Percentiles rank a stretch among this genome's conserved stretches.
Conservation (phyloP, 768 basidiomycete genomes). For the Mycena sanguinolenta region DNA sequence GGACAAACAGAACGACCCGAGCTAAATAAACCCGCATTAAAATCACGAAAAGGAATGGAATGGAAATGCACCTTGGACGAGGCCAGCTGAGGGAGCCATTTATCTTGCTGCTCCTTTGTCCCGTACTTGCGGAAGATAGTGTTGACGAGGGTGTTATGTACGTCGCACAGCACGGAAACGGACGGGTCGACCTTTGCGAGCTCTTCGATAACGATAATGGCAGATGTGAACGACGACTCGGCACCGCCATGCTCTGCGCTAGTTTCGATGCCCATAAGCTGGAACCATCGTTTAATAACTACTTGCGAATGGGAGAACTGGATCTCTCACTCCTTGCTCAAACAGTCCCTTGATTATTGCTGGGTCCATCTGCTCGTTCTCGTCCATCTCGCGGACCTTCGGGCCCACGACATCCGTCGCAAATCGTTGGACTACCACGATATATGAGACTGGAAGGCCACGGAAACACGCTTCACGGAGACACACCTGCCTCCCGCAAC, state of each 20-base stretch:
- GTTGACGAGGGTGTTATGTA: slow-evolving; percentile 98
- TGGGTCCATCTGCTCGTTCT: slow-evolving; percentile 95
- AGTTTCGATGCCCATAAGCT: slow-evolving; percentile 99
- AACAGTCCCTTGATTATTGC: slow-evolving; percentile 89
- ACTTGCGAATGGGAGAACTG: slow-evolving; percentile 4
- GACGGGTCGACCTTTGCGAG: slow-evolving; percentile 96
- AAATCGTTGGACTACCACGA: slow-evolving; percentile 80
- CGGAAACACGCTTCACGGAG: background rate
- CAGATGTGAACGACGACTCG: slow-evolving; percentile 92
- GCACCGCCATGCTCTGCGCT: slow-evolving; percentile 86
- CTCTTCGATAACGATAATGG: slow-evolving; percentile 97
- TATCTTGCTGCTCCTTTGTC: slow-evolving; percentile 85
- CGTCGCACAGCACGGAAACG: slow-evolving; percentile 96
- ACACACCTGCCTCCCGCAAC: slow-evolving; percentile 89
- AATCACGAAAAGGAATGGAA: background rate
- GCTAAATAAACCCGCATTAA: slow-evolving; percentile 57
- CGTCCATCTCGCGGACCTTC: slow-evolving; percentile 97
- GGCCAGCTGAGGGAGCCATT: slow-evolving; percentile 88
- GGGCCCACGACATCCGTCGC: slow-evolving; percentile 91
- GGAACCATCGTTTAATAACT: slow-evolving; percentile 16
- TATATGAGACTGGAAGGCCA: background rate
- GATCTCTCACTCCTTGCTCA: slow-evolving; percentile 86
- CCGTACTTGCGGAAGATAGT: slow-evolving; percentile 92
- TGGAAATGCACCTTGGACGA: slow-evolving; percentile 71
- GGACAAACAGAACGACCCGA: slow-evolving; percentile 96